Evolutionary conservation across 805 yeast genomes (phyloP), one percentile per base, ranked within the genome.

Genomic region (Kregervanrija fluxuum): DNA sequence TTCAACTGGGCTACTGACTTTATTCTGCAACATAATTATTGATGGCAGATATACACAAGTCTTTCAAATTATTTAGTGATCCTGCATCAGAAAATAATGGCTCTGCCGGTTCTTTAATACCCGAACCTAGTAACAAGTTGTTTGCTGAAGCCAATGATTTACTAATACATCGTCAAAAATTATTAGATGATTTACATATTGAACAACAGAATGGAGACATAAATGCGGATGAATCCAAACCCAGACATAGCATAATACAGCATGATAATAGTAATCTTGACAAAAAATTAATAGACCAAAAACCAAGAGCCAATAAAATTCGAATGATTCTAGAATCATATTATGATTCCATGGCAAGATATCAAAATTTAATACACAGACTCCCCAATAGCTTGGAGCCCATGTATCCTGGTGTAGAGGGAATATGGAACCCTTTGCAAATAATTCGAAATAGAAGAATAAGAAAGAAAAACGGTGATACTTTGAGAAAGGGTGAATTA

Each of bases 361-460:
- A 66, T 22, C 64, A 70, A 33, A 64, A 62, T 22, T 22, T 22
- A 22, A 22, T 22, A 22, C 28, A 22, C 28, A 22, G 28, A 8
- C 28, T 22, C 8, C 28, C 28, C 28, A 22, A 22, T 22, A 22
- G 28, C 6, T 22, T 42, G 4, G 46, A 28, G 2, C 55, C 57
- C 0, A 43, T 38, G 3, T 72, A 74, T 49, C 72, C 69, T 2
- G 77, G 75, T 2, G 74, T 83, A 3, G 87, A 80, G 45, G 85
- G 82, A 2, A 73, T 76, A 3, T 88, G 81, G 66, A 88, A 88
- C 57, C 96, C 96, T 3, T 65, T 88, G 37, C 95, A 86, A 61
- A 73, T 81, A n/a, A 77, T 88, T 28, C 66, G 96, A 45, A 83
- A 87, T 61, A 70, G 95, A 46, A 70, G 70, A 52, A 57, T 82